A percentile compares a stretch with the other conserved stretches of the same genome.
These are phyloP conservation scores for Leccinum pellstonianum DNA, from an alignment of 768 basidiomycete species.

Conservation along the genomic window DNA sequence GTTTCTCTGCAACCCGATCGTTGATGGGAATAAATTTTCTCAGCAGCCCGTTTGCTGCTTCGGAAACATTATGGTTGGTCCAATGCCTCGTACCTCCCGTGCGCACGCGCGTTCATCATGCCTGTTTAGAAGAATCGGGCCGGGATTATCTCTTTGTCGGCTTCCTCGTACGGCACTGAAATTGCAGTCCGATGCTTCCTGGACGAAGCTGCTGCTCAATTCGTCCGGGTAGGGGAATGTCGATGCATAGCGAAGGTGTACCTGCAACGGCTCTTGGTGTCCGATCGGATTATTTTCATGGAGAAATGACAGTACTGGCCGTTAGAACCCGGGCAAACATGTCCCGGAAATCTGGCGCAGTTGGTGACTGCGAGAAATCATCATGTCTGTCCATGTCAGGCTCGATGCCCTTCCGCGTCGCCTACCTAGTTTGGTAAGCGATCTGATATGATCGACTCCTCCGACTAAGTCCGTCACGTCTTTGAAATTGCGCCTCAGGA, in stretches of 20 bases:
- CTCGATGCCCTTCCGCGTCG: background rate
- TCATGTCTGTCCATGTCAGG: background rate
- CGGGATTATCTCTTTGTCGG: no score
- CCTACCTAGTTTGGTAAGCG: background rate
- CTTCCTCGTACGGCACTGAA: no score
- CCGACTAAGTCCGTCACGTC: background rate
- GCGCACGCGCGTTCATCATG: no score
- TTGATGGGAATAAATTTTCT: background rate
- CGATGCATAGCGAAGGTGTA: background rate
- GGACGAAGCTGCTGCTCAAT: no score
- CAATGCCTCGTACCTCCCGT: background rate
- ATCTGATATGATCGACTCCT: background rate
- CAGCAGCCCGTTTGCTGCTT: conserved; percentile 3
- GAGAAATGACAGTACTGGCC: no score
- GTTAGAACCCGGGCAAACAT: background rate
- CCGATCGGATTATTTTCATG: background rate
- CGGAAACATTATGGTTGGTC: conserved; percentile 1
- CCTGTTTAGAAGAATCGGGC: no score
- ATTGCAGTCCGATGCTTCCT: no score
- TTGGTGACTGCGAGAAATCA: background rate
- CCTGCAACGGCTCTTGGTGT: background rate
- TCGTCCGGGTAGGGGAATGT: no score
- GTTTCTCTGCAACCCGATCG: no score
- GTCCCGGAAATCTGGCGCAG: background rate
- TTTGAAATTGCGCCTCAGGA: background rate